Conservation (phyloP, 148 eudicot species). For the Rhododendron vialii region DNA sequence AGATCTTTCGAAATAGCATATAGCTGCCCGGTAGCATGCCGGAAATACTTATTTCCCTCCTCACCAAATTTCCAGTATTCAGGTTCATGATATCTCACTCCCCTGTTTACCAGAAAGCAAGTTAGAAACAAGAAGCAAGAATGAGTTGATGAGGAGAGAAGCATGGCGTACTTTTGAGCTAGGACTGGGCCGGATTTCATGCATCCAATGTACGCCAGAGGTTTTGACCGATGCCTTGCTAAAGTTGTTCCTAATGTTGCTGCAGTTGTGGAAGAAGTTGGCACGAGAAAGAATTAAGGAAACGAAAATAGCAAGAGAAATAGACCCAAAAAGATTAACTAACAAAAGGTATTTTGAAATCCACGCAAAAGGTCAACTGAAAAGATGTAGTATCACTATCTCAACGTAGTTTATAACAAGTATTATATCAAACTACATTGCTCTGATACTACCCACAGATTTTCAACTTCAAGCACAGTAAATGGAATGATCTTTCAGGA, state of each 20-base stretch:
- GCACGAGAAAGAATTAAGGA: neutral
- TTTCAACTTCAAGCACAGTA: neutral
- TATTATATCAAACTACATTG: neutral
- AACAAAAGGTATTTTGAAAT: neutral
- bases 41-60: slow-evolving; percentile 61
- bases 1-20: slow-evolving; percentile 68
- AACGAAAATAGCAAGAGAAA: neutral
- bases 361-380: neutral
- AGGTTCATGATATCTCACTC: slow-evolving; percentile 69
- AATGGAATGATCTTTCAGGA: neutral
- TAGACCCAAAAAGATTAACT: neutral
- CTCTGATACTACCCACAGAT: neutral
- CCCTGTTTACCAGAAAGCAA: slow-evolving; percentile 32
- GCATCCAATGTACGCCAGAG: slow-evolving; percentile 70
- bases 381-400: neutral
- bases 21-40: slow-evolving; percentile 70
- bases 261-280: slow-evolving; percentile 20
- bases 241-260: slow-evolving; percentile 66
- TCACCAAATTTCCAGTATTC: slow-evolving; percentile 81
- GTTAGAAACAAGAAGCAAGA: slow-evolving; percentile 10
- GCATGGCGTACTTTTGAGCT: slow-evolving; percentile 52
- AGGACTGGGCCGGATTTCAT: slow-evolving; percentile 90
- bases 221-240: slow-evolving; percentile 53
- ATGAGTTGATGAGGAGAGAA: neutral
- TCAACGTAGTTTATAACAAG: neutral